phyloP scores from a whole-genome alignment of 208 protist genomes.

The Trypanosoma caninum region DNA sequence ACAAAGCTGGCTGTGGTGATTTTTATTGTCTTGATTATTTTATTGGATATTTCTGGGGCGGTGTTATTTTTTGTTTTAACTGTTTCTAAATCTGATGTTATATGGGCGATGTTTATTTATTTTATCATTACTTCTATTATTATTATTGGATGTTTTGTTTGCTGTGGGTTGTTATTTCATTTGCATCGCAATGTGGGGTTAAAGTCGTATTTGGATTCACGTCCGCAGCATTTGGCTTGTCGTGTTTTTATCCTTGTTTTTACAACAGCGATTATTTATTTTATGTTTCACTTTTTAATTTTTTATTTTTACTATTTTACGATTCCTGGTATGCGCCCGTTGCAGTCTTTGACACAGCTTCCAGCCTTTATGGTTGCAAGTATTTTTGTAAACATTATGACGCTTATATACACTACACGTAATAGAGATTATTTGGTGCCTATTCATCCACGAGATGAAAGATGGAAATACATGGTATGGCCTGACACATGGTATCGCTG shows the following conservation, averaged over 20 bases:
- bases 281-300: slow-evolving; percentile 27
- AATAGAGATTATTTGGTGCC: slow-evolving; percentile 52
- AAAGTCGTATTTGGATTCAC: slow-evolving; percentile 80
- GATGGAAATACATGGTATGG: slow-evolving; percentile 88
- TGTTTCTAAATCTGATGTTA: slow-evolving; percentile 7
- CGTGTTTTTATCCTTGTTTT: slow-evolving; percentile 75
- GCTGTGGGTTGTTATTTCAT: slow-evolving; percentile 53
- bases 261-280: slow-evolving; percentile 47
- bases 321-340: slow-evolving; percentile 26
- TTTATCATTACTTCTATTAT: slow-evolving; percentile 43
- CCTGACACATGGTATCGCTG: slow-evolving; percentile 82
- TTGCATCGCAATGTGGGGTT: slow-evolving; percentile 59
- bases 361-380: slow-evolving; percentile 59
- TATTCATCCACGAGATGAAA: slow-evolving; percentile 54
- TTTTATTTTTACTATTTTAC: slow-evolving; percentile 33
- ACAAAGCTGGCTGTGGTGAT: slow-evolving; percentile 53
- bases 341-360: slow-evolving; percentile 63
- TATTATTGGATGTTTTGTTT: slow-evolving; percentile 44
- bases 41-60: slow-evolving; percentile 43
- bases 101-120: slow-evolving; percentile 7
- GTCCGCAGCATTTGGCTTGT: slow-evolving; percentile 84
- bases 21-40: slow-evolving; percentile 47
- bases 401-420: slow-evolving; percentile 78
- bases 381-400: slow-evolving; percentile 85
- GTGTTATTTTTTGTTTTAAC: slow-evolving; percentile 20